Conservation (phyloP, 1,139 yeast genomes). For the Taphrina confusa region DNA sequence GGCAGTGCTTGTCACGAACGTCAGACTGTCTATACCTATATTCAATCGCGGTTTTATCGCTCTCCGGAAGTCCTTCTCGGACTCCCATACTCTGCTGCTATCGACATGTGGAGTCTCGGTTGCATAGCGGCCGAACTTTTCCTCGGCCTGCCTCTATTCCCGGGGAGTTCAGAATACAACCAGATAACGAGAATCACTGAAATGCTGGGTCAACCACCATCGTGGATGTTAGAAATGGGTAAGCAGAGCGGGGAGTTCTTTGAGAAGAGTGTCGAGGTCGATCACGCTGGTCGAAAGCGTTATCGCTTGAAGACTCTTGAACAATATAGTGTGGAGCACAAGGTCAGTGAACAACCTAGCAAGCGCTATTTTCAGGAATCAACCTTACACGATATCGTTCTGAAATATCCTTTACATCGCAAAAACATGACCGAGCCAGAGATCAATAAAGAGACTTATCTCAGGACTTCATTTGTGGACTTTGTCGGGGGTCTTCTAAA, state of each 20-base stretch:
- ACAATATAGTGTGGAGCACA: constrained; percentile 60
- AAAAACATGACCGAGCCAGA: constrained; percentile 53
- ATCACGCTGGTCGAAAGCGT: constrained; percentile 47
- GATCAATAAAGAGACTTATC: constrained; percentile 44
- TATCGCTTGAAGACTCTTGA: constrained; percentile 59
- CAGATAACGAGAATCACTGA: constrained; percentile 81
- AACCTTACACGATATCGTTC: constrained; percentile 70
- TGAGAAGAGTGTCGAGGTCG: constrained; percentile 48
- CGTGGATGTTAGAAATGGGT: constrained; percentile 97
- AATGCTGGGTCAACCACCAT: constrained; percentile 81
- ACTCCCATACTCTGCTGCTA: constrained; percentile 77
- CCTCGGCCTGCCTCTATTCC: constrained; percentile 89
- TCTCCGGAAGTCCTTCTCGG: constrained; percentile 96
- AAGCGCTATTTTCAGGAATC: constrained; percentile 80
- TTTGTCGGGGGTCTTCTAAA: constrained; percentile 76
- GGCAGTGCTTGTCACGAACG: constrained; percentile 95
- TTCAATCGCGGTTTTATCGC: constrained; percentile 91
- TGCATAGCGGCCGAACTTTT: constrained; percentile 94
- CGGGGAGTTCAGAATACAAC: constrained; percentile 92
- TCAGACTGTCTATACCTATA: constrained; percentile 86
- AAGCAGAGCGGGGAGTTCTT: constrained; percentile 75
- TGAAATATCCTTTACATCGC: constrained; percentile 72
- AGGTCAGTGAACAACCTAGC: constrained; percentile 70
- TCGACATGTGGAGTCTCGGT: constrained; percentile 98
- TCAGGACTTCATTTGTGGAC: constrained; percentile 62